Evolutionary conservation across 768 basidiomycete species (phyloP), one percentile per base, ranked within the genome.

Genomic region (Naganishia onofrii): DNA sequence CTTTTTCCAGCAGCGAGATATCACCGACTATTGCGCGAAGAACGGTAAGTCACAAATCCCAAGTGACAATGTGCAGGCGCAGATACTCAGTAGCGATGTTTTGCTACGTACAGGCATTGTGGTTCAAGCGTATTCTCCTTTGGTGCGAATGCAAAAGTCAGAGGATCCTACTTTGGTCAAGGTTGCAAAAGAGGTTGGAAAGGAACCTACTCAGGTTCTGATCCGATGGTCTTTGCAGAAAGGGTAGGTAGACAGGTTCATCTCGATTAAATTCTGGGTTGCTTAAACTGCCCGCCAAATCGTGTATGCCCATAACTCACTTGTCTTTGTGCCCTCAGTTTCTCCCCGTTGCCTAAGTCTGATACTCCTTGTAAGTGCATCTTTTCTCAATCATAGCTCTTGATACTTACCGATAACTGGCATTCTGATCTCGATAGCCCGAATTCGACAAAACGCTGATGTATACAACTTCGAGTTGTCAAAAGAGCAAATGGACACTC

Each of bases 341-440:
- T 87, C 75, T 85, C 92, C 0, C 91, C 91, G 0, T 86, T 97
- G 9, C 91, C 92, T 7, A 95, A 94, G 81, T 91, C 90, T 60
- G 86, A 86, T 51, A 69, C 68, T 51, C 68, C 60, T 10, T 42
- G 60, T 63, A 26, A 42, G 60, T 36, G 34, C 31, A 89, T 93
- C 73, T 13, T 26, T 19, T n/a, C 23, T 42, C 29, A 19, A 8
- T 23, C 1, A 3, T n/a, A 4, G 19, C 23, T 51, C 36, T 8
- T 0, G n/a, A n/a, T 34, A 15, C n/a, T 31, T 66, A 0, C 28
- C 42, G 60, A n/a, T n/a, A n/a, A n/a, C n/a, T n/a, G n/a, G n/a
- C n/a, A n/a, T n/a, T n/a, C n/a, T n/a, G n/a, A n/a, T 44, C 13
- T 4, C 71, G 6, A 69, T 70, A 56, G 68, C 69, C 28, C 60